Evolutionary conservation across 768 basidiomycete genomes (phyloP).

Genomic region (Dioszegia hungarica): DNA sequence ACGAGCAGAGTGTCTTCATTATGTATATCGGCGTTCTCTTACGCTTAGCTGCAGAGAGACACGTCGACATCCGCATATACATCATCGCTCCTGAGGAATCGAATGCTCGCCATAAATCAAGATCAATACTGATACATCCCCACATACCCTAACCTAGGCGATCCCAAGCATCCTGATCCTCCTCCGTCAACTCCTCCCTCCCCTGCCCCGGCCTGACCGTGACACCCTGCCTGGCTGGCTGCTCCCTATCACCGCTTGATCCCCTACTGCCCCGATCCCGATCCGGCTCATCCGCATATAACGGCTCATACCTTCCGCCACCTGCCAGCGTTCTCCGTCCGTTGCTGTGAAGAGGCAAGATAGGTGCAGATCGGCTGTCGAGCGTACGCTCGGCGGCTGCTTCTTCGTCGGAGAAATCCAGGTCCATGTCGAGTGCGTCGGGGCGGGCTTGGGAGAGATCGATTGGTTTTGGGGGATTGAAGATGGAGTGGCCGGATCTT

Average conservation of each 20-base stretch:
- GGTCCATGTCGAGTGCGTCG: slow-evolving; percentile 47
- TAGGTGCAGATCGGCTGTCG: slow-evolving; percentile 11
- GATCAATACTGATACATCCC: too few species aligned
- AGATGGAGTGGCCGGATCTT: slow-evolving; percentile 52
- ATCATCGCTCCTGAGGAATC: too few species aligned
- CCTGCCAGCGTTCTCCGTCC: slow-evolving; percentile 15
- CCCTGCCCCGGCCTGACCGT: slow-evolving; percentile 30
- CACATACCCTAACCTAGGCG: slow-evolving; percentile 24
- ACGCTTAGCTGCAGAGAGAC: too few species aligned
- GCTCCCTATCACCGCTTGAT: slow-evolving; percentile 10
- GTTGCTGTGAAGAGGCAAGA: neutral
- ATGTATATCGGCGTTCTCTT: too few species aligned
- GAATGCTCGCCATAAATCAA: too few species aligned
- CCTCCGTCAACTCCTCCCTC: slow-evolving; percentile 28
- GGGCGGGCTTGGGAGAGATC: slow-evolving; percentile 50
- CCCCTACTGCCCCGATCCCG: slow-evolving; percentile 6
- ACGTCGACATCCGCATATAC: too few species aligned
- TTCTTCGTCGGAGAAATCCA: slow-evolving; percentile 51
- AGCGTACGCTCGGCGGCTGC: slow-evolving; percentile 40
- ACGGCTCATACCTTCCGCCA: slow-evolving; percentile 20
- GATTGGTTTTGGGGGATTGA: slow-evolving; percentile 49
- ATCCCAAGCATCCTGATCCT: slow-evolving; percentile 48
- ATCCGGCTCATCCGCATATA: slow-evolving; percentile 25
- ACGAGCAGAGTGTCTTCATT: too few species aligned
- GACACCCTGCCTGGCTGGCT: slow-evolving; percentile 9